Base-by-base conservation (phyloP, 1,284 basidiomycete species). In the Heliocybe sulcata region DNA sequence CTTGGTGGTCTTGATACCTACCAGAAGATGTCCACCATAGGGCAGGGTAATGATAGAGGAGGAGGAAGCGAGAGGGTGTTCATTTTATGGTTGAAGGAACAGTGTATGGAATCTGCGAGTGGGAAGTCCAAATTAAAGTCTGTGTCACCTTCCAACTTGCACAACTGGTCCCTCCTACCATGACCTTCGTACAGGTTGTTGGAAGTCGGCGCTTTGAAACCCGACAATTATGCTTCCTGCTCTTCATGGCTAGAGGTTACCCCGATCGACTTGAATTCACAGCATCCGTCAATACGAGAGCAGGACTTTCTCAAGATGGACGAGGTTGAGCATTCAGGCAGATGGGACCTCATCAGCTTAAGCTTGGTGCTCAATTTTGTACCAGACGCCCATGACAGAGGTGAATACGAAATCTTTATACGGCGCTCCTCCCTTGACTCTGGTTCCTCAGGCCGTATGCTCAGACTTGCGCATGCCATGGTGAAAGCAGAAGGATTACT, bases 281-380 rank as follows among this genome's bases (percentile, higher is more conserved):
- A 85, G 47, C 90, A 94, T 66, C 86, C 92, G 0, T 67, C 73
- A 22, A 94, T 95, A 27, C 29, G 72, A 8, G 83, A 94, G 65
- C 90, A 93, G 66, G 90, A 95, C 65, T 94, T 94, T 61, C 67
- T 94, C 49, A 65, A 77, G 22, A 74, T 90, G 70, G 74, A 83
- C 57, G 64, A 69, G 56, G 65, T 63, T 1, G 68, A 77, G 55
- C 71, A 85, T 60, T 64, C 67, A 1, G 72, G 68, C 54, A 74
- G 73, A 60, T 94, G 91, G 84, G 87, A 92, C 62, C 63, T 85
- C 20, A 79, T 94, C 56, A 92, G 90, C 65, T 79, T 93, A 27
- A 93, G 90, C 63, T 71, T 95, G 27, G 92, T 95, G 2, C 68
- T 95, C 2, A 95, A 95, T 64, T 95, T 94, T 65, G 90, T 92